Percentiles rank a stretch among this genome's conserved stretches.
Evolutionary conservation across 768 basidiomycete genomes (phyloP).

Genomic region (Mycena olivaceomarginata): DNA sequence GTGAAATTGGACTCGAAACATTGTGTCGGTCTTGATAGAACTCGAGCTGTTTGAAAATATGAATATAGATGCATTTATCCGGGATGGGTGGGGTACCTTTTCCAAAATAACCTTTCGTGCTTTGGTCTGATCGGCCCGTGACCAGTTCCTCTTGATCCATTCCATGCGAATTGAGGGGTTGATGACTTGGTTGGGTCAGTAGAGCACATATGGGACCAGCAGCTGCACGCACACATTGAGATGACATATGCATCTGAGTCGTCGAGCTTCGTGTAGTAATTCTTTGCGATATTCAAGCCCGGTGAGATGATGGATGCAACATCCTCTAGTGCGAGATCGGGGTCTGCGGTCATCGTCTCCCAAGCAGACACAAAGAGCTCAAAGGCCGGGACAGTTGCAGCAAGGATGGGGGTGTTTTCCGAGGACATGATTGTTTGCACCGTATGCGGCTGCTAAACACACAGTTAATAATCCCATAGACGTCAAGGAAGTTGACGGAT

Average conservation of each 20-base stretch:
- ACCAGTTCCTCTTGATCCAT: constrained; percentile 12
- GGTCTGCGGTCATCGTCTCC: background rate
- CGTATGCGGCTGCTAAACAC: background rate
- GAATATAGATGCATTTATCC: too few species aligned
- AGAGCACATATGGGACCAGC: background rate
- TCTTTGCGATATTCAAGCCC: background rate
- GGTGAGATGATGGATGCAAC: background rate
- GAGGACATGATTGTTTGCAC: background rate
- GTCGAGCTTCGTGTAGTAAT: constrained; percentile 8
- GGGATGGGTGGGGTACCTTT: constrained; percentile 6
- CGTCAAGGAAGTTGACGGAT: too few species aligned
- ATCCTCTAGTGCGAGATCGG: background rate
- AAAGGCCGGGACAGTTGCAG: too few species aligned
- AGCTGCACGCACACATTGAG: constrained; percentile 7
- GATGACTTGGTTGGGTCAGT: constrained; percentile 9
- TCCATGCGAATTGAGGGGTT: constrained; percentile 17
- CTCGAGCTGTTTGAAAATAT: too few species aligned
- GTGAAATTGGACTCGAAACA: too few species aligned
- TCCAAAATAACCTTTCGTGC: constrained; percentile 7
- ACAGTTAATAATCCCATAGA: too few species aligned
- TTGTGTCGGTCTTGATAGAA: too few species aligned
- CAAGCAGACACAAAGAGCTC: background rate
- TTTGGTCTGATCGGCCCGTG: background rate
- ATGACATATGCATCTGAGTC: constrained; percentile 9
- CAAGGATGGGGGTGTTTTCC: background rate